phyloP scores from a whole-genome alignment of 2,329 filamentous ascomycete genomes.

The Plectosphaerella plurivora region DNA sequence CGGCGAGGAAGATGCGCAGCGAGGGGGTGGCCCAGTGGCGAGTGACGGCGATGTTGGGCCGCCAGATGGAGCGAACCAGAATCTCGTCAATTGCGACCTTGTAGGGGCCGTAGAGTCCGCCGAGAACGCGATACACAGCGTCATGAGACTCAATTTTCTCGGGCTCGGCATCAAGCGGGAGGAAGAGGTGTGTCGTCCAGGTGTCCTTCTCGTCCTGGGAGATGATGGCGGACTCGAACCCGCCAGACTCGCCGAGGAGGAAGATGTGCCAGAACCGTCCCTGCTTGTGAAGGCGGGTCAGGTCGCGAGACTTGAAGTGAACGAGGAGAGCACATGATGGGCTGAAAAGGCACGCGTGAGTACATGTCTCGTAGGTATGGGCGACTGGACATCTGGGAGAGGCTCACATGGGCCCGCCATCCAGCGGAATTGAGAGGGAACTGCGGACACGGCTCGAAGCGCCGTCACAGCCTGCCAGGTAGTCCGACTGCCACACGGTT shows the following conservation, averaged over 20 bases:
- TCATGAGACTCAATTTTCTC: neutral
- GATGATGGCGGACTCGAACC: neutral
- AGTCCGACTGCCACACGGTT: neutral
- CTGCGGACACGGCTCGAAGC: neutral
- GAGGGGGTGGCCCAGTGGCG: slow-evolving; percentile 17
- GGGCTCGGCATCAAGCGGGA: neutral
- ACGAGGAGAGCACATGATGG: neutral
- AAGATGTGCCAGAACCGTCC: slow-evolving; percentile 2
- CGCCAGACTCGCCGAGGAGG: neutral
- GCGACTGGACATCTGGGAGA: neutral
- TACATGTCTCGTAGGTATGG: too few species aligned
- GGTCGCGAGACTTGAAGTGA: slow-evolving; percentile 1
- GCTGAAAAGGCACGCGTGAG: neutral
- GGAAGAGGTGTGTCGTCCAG: neutral
- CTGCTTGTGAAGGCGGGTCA: neutral
- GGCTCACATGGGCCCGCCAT: neutral
- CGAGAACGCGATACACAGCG: neutral
- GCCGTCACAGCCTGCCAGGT: neutral
- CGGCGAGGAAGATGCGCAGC: slow-evolving; percentile 28
- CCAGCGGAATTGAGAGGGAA: neutral
- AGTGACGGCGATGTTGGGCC: slow-evolving; percentile 16
- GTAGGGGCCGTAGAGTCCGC: neutral
- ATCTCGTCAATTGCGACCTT: slow-evolving; percentile 16
- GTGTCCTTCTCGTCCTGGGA: slow-evolving; percentile 1
- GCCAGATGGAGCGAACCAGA: slow-evolving; percentile 14